Evolutionary conservation across 306 rosid species (phyloP), one percentile per base, ranked within the genome.

Genomic region (Inga oerstediana): DNA sequence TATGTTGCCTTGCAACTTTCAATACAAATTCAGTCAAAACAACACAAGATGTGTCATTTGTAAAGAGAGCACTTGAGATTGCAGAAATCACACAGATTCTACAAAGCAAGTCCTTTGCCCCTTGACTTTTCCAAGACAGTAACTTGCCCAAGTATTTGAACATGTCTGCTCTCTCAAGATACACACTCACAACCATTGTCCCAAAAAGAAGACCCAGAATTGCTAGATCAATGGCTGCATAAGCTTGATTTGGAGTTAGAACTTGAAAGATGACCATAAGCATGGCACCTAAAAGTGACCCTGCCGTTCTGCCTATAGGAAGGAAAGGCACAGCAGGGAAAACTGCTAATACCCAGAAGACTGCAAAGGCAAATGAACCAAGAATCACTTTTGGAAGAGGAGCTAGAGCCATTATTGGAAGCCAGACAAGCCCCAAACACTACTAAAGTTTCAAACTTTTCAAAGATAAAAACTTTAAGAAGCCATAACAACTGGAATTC

Each of bases 91-190:
- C 34, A 83, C 98, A 96, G 72, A 92, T 90, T 85, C 98, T 75
- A 76, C 87, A 91, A 41, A 96, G 88, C 34, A 96, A 87, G 79
- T 96, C 99, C 79, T 90, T 94, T 78, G 98, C 89, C 39, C 99
- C 99, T 86, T 4, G 81, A 62, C 97, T 92, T 76, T 86, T 93
- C 99, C 98, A 96, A 19, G 92, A 86, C 17, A 96, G 95, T 79
- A 96, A 76, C 81, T 86, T 91, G 2, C 95, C 99, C 75, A 96
- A 82, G 88, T 96, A 92, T 48, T 91, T 94, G 65, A 96, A 96
- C 97, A 96, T 91, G 69, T 96, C 97, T 30, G 97, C 99, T 80
- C 92, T 84, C 88, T 96, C 98, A 11, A 96, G 98, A 88, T 94
- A 96, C 37, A 92, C 87, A 83, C 97, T 91, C 6, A 94, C 99